Conservation (phyloP, 2,329 filamentous ascomycete species). For the Aureobasidium lini region DNA sequence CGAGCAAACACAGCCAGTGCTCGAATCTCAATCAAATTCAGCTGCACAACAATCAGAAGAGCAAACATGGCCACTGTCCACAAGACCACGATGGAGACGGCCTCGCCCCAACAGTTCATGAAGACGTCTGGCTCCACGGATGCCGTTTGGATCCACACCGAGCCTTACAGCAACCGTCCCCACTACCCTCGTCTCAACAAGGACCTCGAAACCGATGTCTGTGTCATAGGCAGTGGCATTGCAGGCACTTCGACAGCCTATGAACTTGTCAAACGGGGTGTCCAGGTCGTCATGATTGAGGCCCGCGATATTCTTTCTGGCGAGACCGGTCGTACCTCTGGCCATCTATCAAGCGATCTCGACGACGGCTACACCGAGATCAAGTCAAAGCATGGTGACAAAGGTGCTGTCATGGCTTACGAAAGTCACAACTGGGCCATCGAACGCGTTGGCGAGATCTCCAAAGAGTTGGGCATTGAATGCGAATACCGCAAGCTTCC, state of each 20-base stretch:
- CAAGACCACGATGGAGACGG: constrained; percentile 10
- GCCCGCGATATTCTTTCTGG: constrained; percentile 48
- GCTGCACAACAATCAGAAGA: neutral
- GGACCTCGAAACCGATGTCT: constrained; percentile 43
- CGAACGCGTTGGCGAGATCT: constrained; percentile 44
- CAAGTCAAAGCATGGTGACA: constrained; percentile 44
- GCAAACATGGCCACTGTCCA: constrained; percentile 17
- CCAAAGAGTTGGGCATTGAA: constrained; percentile 43
- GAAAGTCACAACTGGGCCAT: constrained; percentile 51
- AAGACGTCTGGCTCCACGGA: constrained; percentile 45
- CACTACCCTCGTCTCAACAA: constrained; percentile 36
- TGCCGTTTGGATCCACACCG: constrained; percentile 47
- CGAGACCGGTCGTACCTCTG: constrained; percentile 47
- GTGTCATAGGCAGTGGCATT: constrained; percentile 48
- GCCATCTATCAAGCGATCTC: constrained; percentile 47
- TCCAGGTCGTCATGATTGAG: constrained; percentile 46
- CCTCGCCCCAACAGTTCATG: constrained; percentile 28
- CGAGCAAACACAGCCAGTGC: constrained; percentile 1
- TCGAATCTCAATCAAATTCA: neutral
- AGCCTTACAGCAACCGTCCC: constrained; percentile 40
- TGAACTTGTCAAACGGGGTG: constrained; percentile 45
- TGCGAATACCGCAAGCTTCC: constrained; percentile 49
- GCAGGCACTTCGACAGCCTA: constrained; percentile 46
- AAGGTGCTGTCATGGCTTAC: constrained; percentile 42
- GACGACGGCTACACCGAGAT: constrained; percentile 48